Conservation (phyloP, 2,329 filamentous ascomycete species). For the Ceratocystis alfenasii region DNA sequence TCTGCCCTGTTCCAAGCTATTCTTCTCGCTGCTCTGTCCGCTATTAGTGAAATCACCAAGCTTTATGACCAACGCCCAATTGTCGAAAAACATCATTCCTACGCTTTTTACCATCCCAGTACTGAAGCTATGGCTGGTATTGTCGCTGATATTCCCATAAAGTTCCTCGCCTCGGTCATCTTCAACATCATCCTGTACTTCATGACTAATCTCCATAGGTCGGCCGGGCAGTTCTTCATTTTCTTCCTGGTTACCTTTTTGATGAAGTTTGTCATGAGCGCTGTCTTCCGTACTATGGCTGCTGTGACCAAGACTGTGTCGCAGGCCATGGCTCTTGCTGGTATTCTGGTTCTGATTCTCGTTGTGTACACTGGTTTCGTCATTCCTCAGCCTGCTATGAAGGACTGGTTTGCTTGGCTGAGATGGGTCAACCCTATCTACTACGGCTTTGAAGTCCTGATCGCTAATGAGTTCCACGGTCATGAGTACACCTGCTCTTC, state of each 20-base stretch:
- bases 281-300: conserved; percentile 63
- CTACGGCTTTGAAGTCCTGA: conserved; percentile 61
- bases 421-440: conserved; percentile 61
- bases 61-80: conserved; percentile 37
- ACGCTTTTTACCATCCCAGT: conserved; percentile 41
- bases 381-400: conserved; percentile 45
- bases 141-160: conserved; percentile 45
- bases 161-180: conserved; percentile 37
- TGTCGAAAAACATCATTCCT: conserved; percentile 39
- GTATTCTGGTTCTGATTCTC: conserved; percentile 46
- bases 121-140: conserved; percentile 45
- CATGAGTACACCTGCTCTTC: conserved; percentile 44
- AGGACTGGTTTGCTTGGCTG: conserved; percentile 65
- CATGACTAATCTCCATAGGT: conserved; percentile 41
- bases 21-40: conserved; percentile 46
- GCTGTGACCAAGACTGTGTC: conserved; percentile 55
- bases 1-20: conserved; percentile 49
- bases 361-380: conserved; percentile 50
- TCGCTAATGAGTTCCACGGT: conserved; percentile 57
- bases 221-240: conserved; percentile 60
- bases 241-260: conserved; percentile 60
- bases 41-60: conserved; percentile 43
- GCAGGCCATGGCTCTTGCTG: conserved; percentile 43
- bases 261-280: conserved; percentile 60
- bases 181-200: conserved; percentile 52